Percentiles rank a stretch among this genome's conserved stretches.
These are phyloP conservation scores for Tuctoria greenei DNA, from an alignment of 176 grass and related monocot genomes.

Conservation along the genomic window DNA sequence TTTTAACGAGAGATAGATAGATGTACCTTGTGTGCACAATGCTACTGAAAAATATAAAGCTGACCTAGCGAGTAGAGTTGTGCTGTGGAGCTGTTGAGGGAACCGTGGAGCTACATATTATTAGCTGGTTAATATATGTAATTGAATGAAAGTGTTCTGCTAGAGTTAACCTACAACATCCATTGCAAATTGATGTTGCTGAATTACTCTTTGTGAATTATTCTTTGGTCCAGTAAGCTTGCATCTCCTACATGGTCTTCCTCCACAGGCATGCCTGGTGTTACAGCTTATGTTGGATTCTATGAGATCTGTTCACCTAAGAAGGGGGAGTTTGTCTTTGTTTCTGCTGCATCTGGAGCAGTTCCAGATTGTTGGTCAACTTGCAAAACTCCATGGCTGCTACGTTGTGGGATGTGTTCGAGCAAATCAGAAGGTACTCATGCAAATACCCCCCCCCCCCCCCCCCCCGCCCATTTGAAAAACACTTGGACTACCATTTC, in stretches of 20 bases:
- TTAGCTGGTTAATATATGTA: not conserved
- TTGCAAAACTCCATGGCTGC: too few species aligned
- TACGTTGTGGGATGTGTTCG: too few species aligned
- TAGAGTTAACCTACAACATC: not conserved
- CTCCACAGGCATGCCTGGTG: conserved; percentile 75
- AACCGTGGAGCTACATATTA: too few species aligned
- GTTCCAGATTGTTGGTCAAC: too few species aligned
- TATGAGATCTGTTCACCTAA: conserved; percentile 70
- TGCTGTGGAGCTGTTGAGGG: conserved; percentile 4
- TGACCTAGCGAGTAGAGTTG: not conserved
- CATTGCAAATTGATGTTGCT: not conserved
- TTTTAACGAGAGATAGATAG: too few species aligned
- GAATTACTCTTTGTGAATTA: not conserved
- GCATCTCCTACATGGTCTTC: not conserved
- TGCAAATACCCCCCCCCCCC: not conserved
- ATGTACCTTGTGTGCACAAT: not conserved
- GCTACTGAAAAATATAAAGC: not conserved
- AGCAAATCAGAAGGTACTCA: conserved; percentile 51
- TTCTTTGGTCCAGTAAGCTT: not conserved
- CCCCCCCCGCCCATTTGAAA: not conserved
- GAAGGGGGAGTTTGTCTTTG: too few species aligned
- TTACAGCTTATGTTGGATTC: conserved; percentile 90
- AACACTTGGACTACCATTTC: not conserved
- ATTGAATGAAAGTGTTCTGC: not conserved
- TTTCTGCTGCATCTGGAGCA: too few species aligned